Evolutionary conservation across 164 flowering plant genomes (phyloP).

Genomic region (Liriodendron chinense): DNA sequence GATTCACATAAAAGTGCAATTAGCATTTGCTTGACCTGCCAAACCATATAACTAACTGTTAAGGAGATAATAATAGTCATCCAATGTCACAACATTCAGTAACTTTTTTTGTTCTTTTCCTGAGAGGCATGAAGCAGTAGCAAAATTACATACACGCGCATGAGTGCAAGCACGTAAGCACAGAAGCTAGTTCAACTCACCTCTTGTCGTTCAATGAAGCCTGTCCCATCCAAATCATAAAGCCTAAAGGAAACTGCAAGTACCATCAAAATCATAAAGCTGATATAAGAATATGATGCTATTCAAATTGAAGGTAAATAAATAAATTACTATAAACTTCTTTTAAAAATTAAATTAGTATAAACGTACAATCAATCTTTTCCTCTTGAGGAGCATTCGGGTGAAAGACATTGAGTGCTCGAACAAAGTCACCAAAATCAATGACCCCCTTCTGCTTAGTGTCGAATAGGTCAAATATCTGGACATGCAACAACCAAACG

Average conservation of each 20-base stretch:
- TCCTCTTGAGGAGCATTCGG: constrained; percentile 83
- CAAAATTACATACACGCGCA: not conserved
- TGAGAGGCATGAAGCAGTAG: not conserved
- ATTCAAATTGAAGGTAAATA: not conserved
- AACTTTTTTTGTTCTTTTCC: not conserved
- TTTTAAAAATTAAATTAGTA: not conserved
- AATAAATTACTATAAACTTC: constrained; percentile 24
- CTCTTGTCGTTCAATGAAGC: constrained; percentile 95
- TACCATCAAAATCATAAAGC: not conserved
- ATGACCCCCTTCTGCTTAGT: constrained; percentile 76
- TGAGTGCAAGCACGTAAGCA: too few relatives aligned
- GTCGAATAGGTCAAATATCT: constrained; percentile 95
- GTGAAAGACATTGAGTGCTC: constrained; percentile 84
- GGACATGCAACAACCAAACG: constrained; percentile 20
- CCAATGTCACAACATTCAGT: not conserved
- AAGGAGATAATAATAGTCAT: not conserved
- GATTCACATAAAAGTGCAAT: constrained; percentile 93
- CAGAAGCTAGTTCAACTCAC: constrained; percentile 28
- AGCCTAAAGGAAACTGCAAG: constrained; percentile 77
- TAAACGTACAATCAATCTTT: constrained; percentile 81
- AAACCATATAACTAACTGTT: constrained; percentile 17
- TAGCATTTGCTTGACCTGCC: constrained; percentile 96
- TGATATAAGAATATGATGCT: not conserved
- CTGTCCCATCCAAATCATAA: constrained; percentile 87
- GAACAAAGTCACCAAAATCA: constrained; percentile 94